Base-by-base conservation (phyloP, 768 basidiomycete genomes). In the Mycena vitilis region DNA sequence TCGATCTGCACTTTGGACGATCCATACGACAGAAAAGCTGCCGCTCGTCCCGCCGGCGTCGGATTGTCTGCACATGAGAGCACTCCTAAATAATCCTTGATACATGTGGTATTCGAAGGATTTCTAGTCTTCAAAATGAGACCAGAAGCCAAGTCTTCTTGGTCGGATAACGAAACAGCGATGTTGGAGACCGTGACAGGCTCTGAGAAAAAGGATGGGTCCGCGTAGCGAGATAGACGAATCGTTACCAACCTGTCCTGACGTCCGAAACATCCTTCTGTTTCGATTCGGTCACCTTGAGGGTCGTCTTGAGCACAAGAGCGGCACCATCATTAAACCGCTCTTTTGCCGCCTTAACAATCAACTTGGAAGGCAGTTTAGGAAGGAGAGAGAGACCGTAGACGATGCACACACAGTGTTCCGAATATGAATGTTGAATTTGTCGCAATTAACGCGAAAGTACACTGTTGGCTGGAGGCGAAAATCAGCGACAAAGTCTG, bases 371-470 rank as follows among this genome's bases (percentile, higher is more conserved):
- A 49, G 74, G 72, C 66, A 71, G 70, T 37, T 57, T 36, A 70
- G 65, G 56, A 47, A 44, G 47, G 38, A 42, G 23, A 22, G 34
- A 3, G 13, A 12, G 18, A 25, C 10, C 18, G 18, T 22, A 63
- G 57, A 49, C 53, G 67, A 45, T n/a, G 38, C 53, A 73, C 88
- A 10, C 72, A 95, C 95, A 75, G 90, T 84, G 80, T 98, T 97
- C 49, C 97, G 91, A 60, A 98, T 88, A 73, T 94, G 90, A 38
- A 95, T 83, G 71, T 92, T 90, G 79, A 96, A 97, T 73, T 88
- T 92, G 72, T 95, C 91, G 75, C 91, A 93, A 81, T 98, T 98
- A 55, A 98, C 87, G 55, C 94, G 88, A 76, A 98, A 93, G 78
- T 90, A 89, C 40, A 94, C 86, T 4, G 83, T 82, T 20, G 93